A percentile compares a stretch with the other conserved stretches of the same genome.
Conservation (phyloP, 2,329 filamentous ascomycete species). For the Nothophaeocryptopus gaeumannii region DNA sequence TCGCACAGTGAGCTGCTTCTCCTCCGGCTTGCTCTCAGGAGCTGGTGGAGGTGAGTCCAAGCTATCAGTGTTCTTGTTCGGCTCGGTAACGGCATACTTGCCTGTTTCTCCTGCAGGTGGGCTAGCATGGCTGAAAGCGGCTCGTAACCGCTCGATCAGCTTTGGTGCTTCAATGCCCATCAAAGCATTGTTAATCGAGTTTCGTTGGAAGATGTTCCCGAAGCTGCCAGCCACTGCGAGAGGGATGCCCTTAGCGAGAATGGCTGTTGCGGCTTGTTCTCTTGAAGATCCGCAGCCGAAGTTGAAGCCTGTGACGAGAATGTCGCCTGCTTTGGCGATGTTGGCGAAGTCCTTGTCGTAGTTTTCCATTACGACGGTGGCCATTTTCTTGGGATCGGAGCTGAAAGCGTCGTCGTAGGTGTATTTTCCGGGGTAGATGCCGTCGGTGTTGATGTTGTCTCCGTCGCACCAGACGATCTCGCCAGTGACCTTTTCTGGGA, state of each 20-base stretch:
- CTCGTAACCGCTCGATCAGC: slow-evolving; percentile 64
- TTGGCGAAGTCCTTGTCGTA: slow-evolving; percentile 72
- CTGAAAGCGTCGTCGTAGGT: slow-evolving; percentile 87
- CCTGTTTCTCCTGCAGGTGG: slow-evolving; percentile 19
- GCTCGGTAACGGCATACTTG: slow-evolving; percentile 49
- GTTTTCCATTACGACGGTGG: slow-evolving; percentile 87
- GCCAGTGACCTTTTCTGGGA: slow-evolving; percentile 76
- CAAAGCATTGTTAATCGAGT: slow-evolving; percentile 76
- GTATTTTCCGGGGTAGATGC: slow-evolving; percentile 86
- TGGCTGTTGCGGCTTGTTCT: slow-evolving; percentile 85
- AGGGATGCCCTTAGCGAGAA: slow-evolving; percentile 75
- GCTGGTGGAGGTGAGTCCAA: slow-evolving; percentile 51
- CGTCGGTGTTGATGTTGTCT: slow-evolving; percentile 88
- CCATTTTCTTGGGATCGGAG: slow-evolving; percentile 74
- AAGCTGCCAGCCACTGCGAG: slow-evolving; percentile 79
- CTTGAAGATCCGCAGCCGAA: slow-evolving; percentile 80
- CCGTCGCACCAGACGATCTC: slow-evolving; percentile 86
- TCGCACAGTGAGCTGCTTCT: slow-evolving; percentile 63
- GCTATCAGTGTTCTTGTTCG: slow-evolving; percentile 49
- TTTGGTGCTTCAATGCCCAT: slow-evolving; percentile 68
- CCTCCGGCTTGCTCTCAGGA: slow-evolving; percentile 35
- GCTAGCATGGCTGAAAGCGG: slow-evolving; percentile 49
- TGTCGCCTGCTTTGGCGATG: slow-evolving; percentile 67
- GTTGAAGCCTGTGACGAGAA: slow-evolving; percentile 82
- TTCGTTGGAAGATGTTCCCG: slow-evolving; percentile 77